These are phyloP conservation scores for Sarcodon sp. DNA, from an alignment of 768 basidiomycete genomes.

Conservation along the genomic window DNA sequence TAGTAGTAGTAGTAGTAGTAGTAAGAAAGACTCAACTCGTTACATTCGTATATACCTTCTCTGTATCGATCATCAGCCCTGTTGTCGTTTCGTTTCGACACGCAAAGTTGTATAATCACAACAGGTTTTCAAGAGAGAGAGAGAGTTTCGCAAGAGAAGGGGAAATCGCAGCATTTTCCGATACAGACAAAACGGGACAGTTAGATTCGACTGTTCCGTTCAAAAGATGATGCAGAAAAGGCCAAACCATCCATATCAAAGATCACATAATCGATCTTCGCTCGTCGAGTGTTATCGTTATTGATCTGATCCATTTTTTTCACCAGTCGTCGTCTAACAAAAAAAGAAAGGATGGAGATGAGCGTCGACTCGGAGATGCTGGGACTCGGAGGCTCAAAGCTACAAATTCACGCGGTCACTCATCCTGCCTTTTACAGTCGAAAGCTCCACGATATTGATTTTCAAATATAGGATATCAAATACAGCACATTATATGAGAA, in stretches of 20 bases:
- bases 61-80: slow-evolving; percentile 72
- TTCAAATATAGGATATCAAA: no score
- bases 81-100: no score
- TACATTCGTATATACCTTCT: slow-evolving; percentile 63
- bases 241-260: slow-evolving; percentile 23
- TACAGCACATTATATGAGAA: no score
- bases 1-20: not conserved
- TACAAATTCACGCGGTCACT: no score
- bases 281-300: no score
- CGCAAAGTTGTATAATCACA: not conserved
- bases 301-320: no score
- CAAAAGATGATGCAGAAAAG: not conserved
- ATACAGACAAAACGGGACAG: not conserved
- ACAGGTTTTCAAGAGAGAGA: not conserved
- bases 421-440: no score
- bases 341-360: no score
- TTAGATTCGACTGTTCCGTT: not conserved
- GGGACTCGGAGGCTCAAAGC: no score
- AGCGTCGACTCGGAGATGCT: no score
- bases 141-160: not conserved
- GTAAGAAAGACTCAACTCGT: slow-evolving; percentile 39
- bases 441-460: no score
- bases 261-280: slow-evolving; percentile 18
- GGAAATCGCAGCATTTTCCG: not conserved
- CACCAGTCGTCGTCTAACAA: no score